phyloP scores from a whole-genome alignment of 2,329 filamentous ascomycete genomes.

The Cercospora brassicicola region DNA sequence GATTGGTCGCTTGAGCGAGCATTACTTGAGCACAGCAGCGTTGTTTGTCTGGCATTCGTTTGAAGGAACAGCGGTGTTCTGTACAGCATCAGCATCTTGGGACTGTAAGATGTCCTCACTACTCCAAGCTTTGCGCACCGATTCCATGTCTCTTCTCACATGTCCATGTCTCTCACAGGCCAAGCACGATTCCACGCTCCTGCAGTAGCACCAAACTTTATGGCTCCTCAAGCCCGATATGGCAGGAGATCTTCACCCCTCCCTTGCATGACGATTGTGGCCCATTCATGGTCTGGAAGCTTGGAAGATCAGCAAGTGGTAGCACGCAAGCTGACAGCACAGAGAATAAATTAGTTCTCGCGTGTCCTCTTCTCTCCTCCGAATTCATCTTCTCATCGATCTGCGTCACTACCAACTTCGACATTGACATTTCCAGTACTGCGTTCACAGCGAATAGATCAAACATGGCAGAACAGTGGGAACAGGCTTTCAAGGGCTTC shows the following conservation, averaged over 20 bases:
- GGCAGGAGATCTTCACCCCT: slow-evolving; percentile 5
- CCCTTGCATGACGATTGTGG: slow-evolving; percentile 12
- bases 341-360: not conserved
- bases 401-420: not conserved
- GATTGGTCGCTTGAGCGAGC: slow-evolving; percentile 1
- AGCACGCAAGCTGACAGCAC: not conserved
- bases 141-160: not conserved
- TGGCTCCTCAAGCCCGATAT: not conserved
- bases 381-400: not conserved
- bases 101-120: not conserved
- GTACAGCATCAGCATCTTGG: not conserved
- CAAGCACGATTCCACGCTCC: slow-evolving; percentile 5
- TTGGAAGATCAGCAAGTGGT: not conserved
- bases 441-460: not conserved
- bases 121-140: not conserved
- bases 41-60: not conserved
- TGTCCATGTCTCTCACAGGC: not conserved
- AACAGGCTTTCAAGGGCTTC: slow-evolving; percentile 26
- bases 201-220: slow-evolving; percentile 9
- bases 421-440: not conserved
- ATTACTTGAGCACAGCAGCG: not conserved
- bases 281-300: not conserved
- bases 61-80: not conserved
- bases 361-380: not conserved
- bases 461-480: slow-evolving; percentile 29